phyloP scores from a whole-genome alignment of 164 flowering plant genomes.

The Paratinospora sagittata region DNA sequence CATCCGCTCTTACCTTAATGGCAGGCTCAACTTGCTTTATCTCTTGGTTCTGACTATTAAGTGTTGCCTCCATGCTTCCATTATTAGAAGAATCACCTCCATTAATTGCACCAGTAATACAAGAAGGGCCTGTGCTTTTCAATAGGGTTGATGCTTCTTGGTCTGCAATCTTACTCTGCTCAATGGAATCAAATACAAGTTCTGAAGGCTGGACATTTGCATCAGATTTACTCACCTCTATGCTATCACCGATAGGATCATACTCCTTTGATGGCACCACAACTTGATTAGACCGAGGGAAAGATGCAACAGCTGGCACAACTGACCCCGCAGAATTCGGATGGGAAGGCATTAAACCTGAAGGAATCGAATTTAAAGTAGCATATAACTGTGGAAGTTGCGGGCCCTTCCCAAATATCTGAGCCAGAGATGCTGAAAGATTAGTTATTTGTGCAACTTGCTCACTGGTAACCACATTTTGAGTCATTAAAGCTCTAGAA shows the following conservation, averaged over 20 bases:
- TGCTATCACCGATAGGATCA: conserved; percentile 34
- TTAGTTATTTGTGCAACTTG: conserved; percentile 38
- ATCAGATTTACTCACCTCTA: conserved; percentile 21
- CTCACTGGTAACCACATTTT: conserved; percentile 28
- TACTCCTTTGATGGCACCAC: conserved; percentile 23
- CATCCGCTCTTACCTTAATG: conserved; percentile 9
- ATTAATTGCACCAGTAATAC: conserved; percentile 8
- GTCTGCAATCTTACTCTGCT: conserved; percentile 14
- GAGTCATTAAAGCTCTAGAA: conserved; percentile 21
- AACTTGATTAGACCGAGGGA: conserved; percentile 22
- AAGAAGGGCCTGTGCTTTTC: conserved; percentile 11
- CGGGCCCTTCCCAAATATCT: conserved; percentile 42
- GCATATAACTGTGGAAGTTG: conserved; percentile 49
- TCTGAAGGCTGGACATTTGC: conserved; percentile 7
- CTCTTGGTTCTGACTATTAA: conserved; percentile 11
- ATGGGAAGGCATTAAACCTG: conserved; percentile 22
- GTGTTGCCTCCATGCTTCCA: conserved; percentile 13
- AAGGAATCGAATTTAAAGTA: conserved; percentile 26
- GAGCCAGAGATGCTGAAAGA: conserved; percentile 50
- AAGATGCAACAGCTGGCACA: conserved; percentile 12
- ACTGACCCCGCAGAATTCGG: conserved; percentile 18
- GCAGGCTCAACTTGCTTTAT: conserved; percentile 16
- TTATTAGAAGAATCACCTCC: conserved; percentile 7
- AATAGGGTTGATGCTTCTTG: conserved; percentile 11
- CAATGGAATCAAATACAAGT: conserved; percentile 7